phyloP scores from a whole-genome alignment of 306 rosid species.

The Herpetospermum pedunculosum region DNA sequence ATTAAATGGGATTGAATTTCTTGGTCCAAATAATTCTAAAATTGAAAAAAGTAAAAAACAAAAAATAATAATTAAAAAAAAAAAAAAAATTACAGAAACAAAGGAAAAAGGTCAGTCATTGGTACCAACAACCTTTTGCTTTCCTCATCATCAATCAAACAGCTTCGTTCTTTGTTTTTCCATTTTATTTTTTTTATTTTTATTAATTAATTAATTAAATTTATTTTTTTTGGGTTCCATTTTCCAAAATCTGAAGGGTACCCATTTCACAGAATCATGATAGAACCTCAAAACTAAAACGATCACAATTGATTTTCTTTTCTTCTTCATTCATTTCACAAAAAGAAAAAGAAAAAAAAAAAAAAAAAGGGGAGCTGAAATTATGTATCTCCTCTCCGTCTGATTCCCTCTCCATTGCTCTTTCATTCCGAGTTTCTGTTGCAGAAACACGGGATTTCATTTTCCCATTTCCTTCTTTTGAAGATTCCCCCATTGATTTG shows the following conservation, averaged over 20 bases:
- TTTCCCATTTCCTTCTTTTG: conserved; percentile 5
- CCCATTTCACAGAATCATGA: conserved; percentile 18
- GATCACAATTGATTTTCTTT: neutral
- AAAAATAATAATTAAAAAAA: neutral
- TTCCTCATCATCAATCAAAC: conserved; percentile 41
- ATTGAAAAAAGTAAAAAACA: neutral
- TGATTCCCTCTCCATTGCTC: conserved; percentile 17
- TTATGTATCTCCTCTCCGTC: conserved; percentile 12
- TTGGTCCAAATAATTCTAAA: conserved; percentile 22
- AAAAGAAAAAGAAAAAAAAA: conserved; percentile 23
- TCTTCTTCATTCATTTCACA: neutral
- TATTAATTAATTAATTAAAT: neutral
- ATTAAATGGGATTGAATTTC: conserved; percentile 27
- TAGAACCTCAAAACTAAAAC: conserved; percentile 7
- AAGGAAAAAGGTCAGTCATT: conserved; percentile 21
- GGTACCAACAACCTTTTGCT: conserved; percentile 36
- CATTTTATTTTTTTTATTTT: neutral
- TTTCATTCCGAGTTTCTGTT: conserved; percentile 13
- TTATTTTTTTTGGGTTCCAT: neutral
- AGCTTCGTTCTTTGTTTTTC: neutral
- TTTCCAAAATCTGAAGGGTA: conserved; percentile 24
- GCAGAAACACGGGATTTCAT: conserved; percentile 17
- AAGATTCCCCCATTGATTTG: conserved; percentile 9
- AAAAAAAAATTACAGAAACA: conserved; percentile 15
- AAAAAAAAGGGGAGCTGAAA: conserved; percentile 21